Base-by-base conservation (phyloP, 2,329 filamentous ascomycete genomes). In the Talaromyces sp. region DNA sequence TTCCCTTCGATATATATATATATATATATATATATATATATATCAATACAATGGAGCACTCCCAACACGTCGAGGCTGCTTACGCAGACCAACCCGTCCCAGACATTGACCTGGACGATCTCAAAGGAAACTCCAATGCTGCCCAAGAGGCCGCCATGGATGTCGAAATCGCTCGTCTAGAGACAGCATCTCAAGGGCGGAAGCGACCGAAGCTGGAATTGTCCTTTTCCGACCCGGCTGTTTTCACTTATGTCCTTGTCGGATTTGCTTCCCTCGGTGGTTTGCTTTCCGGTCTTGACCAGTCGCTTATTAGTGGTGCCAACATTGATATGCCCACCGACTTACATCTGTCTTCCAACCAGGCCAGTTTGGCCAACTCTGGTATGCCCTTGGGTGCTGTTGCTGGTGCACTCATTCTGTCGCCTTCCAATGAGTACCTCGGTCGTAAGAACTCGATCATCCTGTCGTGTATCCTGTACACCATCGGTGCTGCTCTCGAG, bases 231-330 rank as follows among this genome's bases (percentile, higher is more conserved):
- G 80, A 88, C 68, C 84, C 85, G 0, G 81, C 77, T 55, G 73
- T 84, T 66, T 90, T 89, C 69, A 89, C 86, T 25, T 87, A 81
- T 76, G 73, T 87, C 15, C 78, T 89, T 13, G 85, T 88, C 45
- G 83, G 80, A 1, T 89, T 89, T 64, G 87, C 87, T n/a, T 87
- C 84, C 15, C 88, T 89, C 84, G 87, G 87, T 52, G 87, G 87
- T 68, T 75, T 90, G 21, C 80, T 89, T 0, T 88, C 85, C 1
- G 87, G 87, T 60, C 78, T 90, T 19, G 87, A 90, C 66, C 87
- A 90, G 72, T 87, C 84, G 46, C 76, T 89, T 57, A 90, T 90
- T 65, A 86, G 82, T 11, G 87, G 87, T 54, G 87, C 87, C 55
- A 73, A 73, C 65, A 75, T 89, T 3, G 87, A 82, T 67, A 75